Evolutionary conservation across 2,329 filamentous ascomycete species (phyloP), one percentile per base, ranked within the genome.

Genomic region (Hirsutella thompsonii): DNA sequence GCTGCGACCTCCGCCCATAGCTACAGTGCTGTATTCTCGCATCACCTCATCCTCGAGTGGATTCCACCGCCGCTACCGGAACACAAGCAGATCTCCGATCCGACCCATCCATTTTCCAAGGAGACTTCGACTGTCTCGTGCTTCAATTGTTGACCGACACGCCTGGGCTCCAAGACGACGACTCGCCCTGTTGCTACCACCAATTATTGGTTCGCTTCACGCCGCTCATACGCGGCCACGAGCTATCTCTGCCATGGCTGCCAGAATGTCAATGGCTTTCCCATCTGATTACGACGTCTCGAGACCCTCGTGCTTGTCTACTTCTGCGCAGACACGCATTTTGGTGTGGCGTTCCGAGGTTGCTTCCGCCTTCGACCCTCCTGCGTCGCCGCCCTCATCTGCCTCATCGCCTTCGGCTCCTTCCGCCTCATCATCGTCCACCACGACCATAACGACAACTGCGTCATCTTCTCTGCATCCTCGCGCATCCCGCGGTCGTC

Each of bases 271-370:
- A 33, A 23, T 19, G 8, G 20, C 34, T 21, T 8, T 36, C 13
- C 16, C 28, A 8, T 19, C 29, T 28, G 37, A 39, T 11, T 19
- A 33, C 18, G 32, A 39, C 36, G 37, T 42, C 40, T 14, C 21
- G 39, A 38, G 47, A 42, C 42, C 50, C 51, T 29, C 38, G 16
- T 37, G 38, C 47, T 58, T 60, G 47, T 54, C 56, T 39, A 45
- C 54, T 26, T 50, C 58, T 40, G 61, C 61, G 42, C 56, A 62
- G 38, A 52, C 58, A 38, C 62, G 64, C 53, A 70, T 74, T 47
- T 55, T 67, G 44, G 59, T 67, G 44, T 75, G 71, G 71, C 65
- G 66, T 42, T 56, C 56, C 40, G 71, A 74, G 55, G 67, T 74
- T 37, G 58, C 58, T 29, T 52, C 55, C 19, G 55, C 60, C 37